These are phyloP conservation scores for Niebla homalea DNA, from an alignment of 495 filamentous ascomycete species.

Conservation along the genomic window DNA sequence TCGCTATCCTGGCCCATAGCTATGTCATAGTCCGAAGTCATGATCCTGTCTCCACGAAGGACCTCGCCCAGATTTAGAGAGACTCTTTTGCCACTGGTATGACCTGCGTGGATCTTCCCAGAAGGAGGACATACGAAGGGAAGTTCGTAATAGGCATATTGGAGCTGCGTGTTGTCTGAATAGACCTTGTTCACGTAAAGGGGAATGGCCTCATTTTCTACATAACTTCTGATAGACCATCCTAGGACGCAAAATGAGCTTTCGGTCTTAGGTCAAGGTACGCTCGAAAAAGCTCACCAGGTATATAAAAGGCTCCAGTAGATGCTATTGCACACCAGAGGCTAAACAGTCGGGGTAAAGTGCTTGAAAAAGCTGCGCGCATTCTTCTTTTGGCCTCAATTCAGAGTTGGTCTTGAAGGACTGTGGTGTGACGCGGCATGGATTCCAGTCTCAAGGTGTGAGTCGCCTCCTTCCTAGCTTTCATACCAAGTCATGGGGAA, in stretches of 20 bases:
- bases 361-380: constrained; percentile 1
- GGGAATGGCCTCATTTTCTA: constrained; percentile 66
- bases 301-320: constrained; percentile 61
- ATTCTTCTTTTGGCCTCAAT: no score
- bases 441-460: no score
- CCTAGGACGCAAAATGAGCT: constrained; percentile 31
- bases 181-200: constrained; percentile 93
- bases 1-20: constrained; percentile 67
- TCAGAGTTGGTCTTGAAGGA: no score
- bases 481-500: no score
- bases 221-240: constrained; percentile 69
- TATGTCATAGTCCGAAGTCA: constrained; percentile 77
- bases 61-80: constrained; percentile 90
- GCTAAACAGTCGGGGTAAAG: constrained; percentile 20
- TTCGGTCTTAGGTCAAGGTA: background rate
- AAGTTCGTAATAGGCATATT: constrained; percentile 88
- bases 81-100: constrained; percentile 68
- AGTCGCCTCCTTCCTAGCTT: no score
- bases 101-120: constrained; percentile 51
- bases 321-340: background rate
- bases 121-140: constrained; percentile 83
- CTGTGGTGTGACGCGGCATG: no score
- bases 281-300: constrained; percentile 38
- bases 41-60: constrained; percentile 80
- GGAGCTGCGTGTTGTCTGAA: constrained; percentile 80